Evolutionary conservation across 345 rosid species (phyloP), one percentile per base, ranked within the genome.

Genomic region (Psidium friedrichsthalianum): DNA sequence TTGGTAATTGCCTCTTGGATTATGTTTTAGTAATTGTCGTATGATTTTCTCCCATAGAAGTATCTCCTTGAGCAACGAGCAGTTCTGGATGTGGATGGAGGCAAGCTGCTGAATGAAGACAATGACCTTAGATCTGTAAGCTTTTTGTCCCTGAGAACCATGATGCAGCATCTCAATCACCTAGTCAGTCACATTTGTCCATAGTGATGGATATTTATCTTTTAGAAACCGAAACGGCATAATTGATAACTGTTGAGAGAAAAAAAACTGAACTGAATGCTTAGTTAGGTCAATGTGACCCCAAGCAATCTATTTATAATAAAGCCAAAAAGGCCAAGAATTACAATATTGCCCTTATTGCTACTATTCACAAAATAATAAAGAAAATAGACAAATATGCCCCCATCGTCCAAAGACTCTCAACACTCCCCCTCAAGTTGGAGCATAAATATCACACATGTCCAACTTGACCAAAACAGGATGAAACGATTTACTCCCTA

Each of bases 41-140:
- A 15, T 74, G 29, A 42, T 82, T 90, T 88, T 53, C 84, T 86
- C 61, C 88, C 82, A 55, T 86, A 95, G 99, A 94, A 92, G 87
- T 95, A 95, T 90, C 98, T 96, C 89, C 97, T 96, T 42, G 99
- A 96, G 92, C 95, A 95, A 91, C 93, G 94, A 54, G 99, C 99
- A 40, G 92, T 94, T 85, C 87, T 95, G 87, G 95, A 95, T 86
- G 90, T 76, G 85, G 98, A 96, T 90, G 96, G 97, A 85, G 95
- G 98, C 29, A 95, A 92, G 89, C 90, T 94, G 86, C 98, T 96
- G 83, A 96, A 96, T 87, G 99, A 96, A 90, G 99, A 96, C 89
- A 93, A 88, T 90, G 99, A 96, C 90, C 85, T 96, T 85, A 93
- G 99, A 96, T 91, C 98, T 90, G 99, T 96, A 91, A 88, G 99